phyloP scores from a whole-genome alignment of 148 eudicot genomes.

The Fagopyrum homotropicum region DNA sequence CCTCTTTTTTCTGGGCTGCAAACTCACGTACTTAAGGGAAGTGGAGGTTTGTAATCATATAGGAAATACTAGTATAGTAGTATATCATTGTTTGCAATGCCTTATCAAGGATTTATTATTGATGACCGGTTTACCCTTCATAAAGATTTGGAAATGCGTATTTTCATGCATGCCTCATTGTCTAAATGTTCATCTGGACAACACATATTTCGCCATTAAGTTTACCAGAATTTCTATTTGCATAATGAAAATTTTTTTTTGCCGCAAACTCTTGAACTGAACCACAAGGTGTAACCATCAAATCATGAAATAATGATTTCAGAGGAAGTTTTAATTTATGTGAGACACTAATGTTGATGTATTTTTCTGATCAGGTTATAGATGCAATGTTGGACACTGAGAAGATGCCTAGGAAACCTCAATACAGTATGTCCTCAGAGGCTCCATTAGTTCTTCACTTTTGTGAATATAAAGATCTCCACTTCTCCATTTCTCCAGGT shows the following conservation, averaged over 20 bases:
- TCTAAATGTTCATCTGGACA: background rate
- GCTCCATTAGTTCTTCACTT: constrained; percentile 82
- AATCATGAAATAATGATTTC: background rate
- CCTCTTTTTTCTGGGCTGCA: background rate
- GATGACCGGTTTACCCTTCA: background rate
- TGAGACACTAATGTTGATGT: background rate
- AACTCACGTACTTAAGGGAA: background rate
- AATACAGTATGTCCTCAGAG: constrained; percentile 78
- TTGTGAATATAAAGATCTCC: constrained; percentile 73
- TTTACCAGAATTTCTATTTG: background rate
- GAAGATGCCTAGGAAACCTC: constrained; percentile 76
- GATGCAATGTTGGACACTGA: constrained; percentile 73
- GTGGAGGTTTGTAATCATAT: background rate
- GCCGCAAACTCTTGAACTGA: background rate
- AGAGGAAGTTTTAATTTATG: background rate
- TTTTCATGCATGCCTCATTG: background rate
- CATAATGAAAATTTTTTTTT: background rate
- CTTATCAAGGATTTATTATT: too few relatives aligned
- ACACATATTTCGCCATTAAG: background rate
- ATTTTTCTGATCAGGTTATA: constrained; percentile 41
- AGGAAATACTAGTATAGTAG: background rate
- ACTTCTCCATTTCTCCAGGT: constrained; percentile 70
- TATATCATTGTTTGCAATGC: too few relatives aligned
- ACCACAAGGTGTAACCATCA: background rate
- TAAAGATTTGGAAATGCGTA: background rate